Percentiles rank a stretch among this genome's conserved stretches.
Evolutionary conservation across 2,329 filamentous ascomycete species (phyloP).

Genomic region (Venturia nashicola): DNA sequence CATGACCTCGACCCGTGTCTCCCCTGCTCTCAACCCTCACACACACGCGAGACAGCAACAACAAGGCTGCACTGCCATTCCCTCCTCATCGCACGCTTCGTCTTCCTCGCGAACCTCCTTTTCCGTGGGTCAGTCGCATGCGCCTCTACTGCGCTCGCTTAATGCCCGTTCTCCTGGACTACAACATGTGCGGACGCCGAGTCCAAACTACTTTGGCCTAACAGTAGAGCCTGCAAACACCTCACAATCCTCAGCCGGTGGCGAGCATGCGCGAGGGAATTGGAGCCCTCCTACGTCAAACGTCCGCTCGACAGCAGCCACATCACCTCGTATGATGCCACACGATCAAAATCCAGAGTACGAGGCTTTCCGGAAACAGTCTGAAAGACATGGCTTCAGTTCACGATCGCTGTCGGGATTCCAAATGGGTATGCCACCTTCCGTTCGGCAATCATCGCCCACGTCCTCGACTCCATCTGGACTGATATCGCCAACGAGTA

Average conservation of each 20-base stretch:
- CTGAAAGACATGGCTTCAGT: constrained; percentile 35
- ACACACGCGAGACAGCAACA: neutral
- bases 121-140: neutral
- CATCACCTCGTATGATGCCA: constrained; percentile 56
- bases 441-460: neutral
- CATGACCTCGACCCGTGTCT: neutral
- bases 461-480: neutral
- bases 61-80: neutral
- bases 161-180: neutral
- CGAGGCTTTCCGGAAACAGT: constrained; percentile 63
- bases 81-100: neutral
- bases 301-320: constrained; percentile 55
- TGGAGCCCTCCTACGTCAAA: constrained; percentile 65
- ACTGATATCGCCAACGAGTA: neutral
- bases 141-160: neutral
- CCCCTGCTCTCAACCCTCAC: neutral
- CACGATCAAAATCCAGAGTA: constrained; percentile 71
- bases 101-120: neutral
- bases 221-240: constrained; percentile 50
- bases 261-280: constrained; percentile 52
- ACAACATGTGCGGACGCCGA: constrained; percentile 21
- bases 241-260: constrained; percentile 47
- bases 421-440: neutral
- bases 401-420: neutral
- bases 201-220: constrained; percentile 82